Percentiles rank a stretch among this genome's conserved stretches.
Conservation (phyloP, 2,329 filamentous ascomycete species). For the Paracoccidioides brasiliensis region DNA sequence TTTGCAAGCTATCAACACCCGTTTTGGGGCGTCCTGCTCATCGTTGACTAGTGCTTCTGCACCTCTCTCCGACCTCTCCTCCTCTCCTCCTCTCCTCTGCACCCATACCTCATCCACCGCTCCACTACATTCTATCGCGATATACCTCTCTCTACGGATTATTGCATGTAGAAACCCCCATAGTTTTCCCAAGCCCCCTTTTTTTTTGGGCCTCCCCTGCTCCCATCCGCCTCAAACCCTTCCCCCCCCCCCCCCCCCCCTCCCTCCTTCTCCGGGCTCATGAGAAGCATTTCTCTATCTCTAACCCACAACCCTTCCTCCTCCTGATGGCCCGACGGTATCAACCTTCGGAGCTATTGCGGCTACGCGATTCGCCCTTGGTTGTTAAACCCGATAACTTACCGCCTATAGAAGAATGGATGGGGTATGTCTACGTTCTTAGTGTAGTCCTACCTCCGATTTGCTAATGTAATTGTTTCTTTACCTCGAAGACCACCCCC, state of each 20-base stretch:
- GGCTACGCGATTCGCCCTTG: conserved; percentile 67
- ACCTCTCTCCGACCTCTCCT: conserved; percentile 1
- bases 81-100: conserved; percentile 1
- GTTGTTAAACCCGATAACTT: conserved; percentile 66
- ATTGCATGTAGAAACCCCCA: not conserved
- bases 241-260: conserved; percentile 9
- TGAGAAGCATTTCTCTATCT: conserved; percentile 13
- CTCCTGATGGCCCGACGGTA: conserved; percentile 46
- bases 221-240: not conserved
- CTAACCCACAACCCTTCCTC: conserved; percentile 13
- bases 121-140: not conserved
- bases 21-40: not conserved
- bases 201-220: not conserved
- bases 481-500: conserved; percentile 25
- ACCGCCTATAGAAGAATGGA: conserved; percentile 85
- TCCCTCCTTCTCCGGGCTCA: conserved; percentile 11
- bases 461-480: not conserved
- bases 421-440: conserved; percentile 54
- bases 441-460: not conserved
- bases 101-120: not conserved
- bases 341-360: conserved; percentile 60
- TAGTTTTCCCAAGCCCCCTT: not conserved
- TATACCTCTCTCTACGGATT: not conserved
- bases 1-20: not conserved
- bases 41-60: not conserved